These are phyloP conservation scores for Hypoxylon sp. DNA, from an alignment of 2,329 filamentous ascomycete genomes.

Conservation along the genomic window DNA sequence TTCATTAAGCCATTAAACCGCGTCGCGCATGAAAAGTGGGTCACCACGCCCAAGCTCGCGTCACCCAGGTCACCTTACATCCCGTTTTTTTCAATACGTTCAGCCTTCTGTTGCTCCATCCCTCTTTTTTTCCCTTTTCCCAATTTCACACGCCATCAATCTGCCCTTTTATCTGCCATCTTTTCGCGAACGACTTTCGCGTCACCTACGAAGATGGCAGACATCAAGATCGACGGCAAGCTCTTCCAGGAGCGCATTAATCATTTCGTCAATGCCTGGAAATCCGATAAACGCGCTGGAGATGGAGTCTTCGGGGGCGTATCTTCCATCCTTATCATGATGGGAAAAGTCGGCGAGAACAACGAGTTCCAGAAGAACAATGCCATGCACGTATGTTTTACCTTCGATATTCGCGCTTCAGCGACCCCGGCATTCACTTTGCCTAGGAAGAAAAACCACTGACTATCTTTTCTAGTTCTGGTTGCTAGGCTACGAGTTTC, in stretches of 20 bases:
- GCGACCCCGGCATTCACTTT: background rate
- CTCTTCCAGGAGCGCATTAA: constrained; percentile 94
- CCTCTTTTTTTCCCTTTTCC: constrained; percentile 32
- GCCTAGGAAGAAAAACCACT: constrained; percentile 1
- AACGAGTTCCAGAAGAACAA: constrained; percentile 95
- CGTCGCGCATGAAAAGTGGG: constrained; percentile 44
- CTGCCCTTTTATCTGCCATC: constrained; percentile 47
- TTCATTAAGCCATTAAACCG: constrained; percentile 38
- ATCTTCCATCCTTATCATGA: constrained; percentile 87
- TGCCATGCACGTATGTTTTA: constrained; percentile 85
- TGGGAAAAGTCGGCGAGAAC: constrained; percentile 94
- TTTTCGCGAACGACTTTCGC: constrained; percentile 44
- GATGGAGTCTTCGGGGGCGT: constrained; percentile 89
- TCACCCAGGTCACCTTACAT: constrained; percentile 51
- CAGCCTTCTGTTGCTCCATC: constrained; percentile 41
- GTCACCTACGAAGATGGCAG: constrained; percentile 70
- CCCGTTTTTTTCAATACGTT: constrained; percentile 28
- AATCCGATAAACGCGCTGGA: constrained; percentile 91
- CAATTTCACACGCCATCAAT: constrained; percentile 22
- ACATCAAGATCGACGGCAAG: constrained; percentile 96
- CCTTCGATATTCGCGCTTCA: background rate
- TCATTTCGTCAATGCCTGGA: constrained; percentile 92
- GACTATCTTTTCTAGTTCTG: constrained; percentile 77
- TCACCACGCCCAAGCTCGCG: constrained; percentile 41
- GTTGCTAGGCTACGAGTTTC: constrained; percentile 98